Conservation (phyloP, 305 asterid genomes). For the Solanum hybrid region DNA sequence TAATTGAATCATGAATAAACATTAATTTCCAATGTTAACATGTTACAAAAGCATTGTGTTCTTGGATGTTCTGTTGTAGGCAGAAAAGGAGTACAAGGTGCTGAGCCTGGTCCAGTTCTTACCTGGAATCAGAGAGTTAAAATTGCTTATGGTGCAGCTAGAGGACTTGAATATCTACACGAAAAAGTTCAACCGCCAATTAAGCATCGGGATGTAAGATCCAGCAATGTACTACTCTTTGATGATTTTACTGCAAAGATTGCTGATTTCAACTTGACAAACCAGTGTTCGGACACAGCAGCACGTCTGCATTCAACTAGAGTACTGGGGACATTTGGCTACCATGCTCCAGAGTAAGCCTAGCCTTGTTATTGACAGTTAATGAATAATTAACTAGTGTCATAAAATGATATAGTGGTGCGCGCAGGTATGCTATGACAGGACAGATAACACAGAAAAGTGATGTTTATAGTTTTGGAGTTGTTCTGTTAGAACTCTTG, state of each 20-base stretch:
- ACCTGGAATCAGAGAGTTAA: not conserved
- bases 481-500: not conserved
- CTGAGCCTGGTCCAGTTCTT: not conserved
- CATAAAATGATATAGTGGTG: not conserved
- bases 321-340: not conserved
- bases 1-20: not conserved
- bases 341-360: not conserved
- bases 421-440: not conserved
- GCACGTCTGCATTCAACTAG: not conserved
- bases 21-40: not conserved
- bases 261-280: not conserved
- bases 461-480: not conserved
- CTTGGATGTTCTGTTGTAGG: not conserved
- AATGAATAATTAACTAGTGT: not conserved
- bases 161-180: not conserved
- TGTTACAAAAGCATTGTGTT: not conserved
- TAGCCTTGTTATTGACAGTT: not conserved
- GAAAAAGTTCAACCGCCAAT: not conserved
- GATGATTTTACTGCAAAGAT: not conserved
- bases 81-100: not conserved
- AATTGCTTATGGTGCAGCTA: not conserved
- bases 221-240: not conserved
- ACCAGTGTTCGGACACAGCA: not conserved
- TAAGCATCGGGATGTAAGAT: not conserved
- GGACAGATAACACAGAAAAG: not conserved